phyloP scores from a whole-genome alignment of 2,329 filamentous ascomycete species.

The Epichloe brachyelytri region DNA sequence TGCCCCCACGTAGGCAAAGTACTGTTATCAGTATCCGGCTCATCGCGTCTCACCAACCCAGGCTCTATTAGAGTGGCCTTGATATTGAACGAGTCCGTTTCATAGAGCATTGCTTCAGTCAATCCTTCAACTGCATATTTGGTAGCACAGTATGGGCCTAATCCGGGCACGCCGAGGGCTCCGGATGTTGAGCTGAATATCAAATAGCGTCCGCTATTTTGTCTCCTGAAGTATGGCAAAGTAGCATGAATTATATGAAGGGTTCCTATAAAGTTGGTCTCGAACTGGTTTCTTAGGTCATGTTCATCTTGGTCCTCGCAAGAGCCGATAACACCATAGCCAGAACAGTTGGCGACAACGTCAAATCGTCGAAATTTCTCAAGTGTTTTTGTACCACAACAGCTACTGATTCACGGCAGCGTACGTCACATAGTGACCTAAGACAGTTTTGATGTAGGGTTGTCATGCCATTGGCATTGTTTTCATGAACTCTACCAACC shows the following conservation, averaged over 20 bases:
- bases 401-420: slow-evolving; percentile 64
- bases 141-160: slow-evolving; percentile 90
- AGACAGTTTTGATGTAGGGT: slow-evolving; percentile 61
- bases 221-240: slow-evolving; percentile 73
- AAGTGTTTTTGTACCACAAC: slow-evolving; percentile 57
- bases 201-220: slow-evolving; percentile 67
- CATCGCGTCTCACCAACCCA: slow-evolving; percentile 76
- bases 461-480: slow-evolving; percentile 58
- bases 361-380: slow-evolving; percentile 71
- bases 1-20: slow-evolving; percentile 77
- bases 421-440: slow-evolving; percentile 79
- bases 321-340: slow-evolving; percentile 87
- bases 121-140: slow-evolving; percentile 95
- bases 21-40: slow-evolving; percentile 43
- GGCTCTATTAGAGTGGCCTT: slow-evolving; percentile 90
- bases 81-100: slow-evolving; percentile 82
- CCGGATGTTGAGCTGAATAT: slow-evolving; percentile 92
- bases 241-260: slow-evolving; percentile 85
- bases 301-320: slow-evolving; percentile 96
- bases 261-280: slow-evolving; percentile 95
- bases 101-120: slow-evolving; percentile 93
- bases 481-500: slow-evolving; percentile 73
- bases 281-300: slow-evolving; percentile 90
- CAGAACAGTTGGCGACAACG: slow-evolving; percentile 84
- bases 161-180: slow-evolving; percentile 80